Conservation (phyloP, 305 asterid genomes). For the Striga hermonthica region DNA sequence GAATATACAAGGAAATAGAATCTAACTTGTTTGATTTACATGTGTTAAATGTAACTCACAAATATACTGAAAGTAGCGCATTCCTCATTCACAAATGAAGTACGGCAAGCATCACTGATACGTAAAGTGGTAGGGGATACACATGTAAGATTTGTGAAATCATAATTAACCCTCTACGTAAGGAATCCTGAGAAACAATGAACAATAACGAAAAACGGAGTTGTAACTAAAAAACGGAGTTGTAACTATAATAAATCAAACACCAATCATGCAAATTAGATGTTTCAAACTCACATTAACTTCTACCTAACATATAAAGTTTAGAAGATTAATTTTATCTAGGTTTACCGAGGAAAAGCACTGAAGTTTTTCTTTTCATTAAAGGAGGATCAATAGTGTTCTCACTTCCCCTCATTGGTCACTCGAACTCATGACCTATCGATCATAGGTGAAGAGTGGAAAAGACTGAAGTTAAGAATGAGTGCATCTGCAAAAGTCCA, state of each 20-base stretch:
- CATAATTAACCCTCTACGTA: background rate
- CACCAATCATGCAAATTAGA: background rate
- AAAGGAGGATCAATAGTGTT: too few species aligned
- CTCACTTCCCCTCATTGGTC: too few species aligned
- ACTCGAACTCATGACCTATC: too few species aligned
- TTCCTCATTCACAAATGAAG: background rate
- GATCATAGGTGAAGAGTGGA: too few species aligned
- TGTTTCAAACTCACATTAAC: background rate
- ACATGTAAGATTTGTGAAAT: conserved; percentile 8
- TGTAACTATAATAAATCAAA: conserved; percentile 3
- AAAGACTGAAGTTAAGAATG: too few species aligned
- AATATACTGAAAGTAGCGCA: conserved; percentile 9
- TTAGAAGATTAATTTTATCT: conserved; percentile 18
- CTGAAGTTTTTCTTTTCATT: too few species aligned
- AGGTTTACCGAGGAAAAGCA: conserved; percentile 11
- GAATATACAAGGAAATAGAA: conserved; percentile 28
- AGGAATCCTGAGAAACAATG: conserved; percentile 13
- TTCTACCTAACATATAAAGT: background rate
- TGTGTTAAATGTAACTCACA: conserved; percentile 8
- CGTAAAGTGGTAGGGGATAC: conserved; percentile 1
- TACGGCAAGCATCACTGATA: background rate
- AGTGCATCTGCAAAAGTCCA: conserved; percentile 16
- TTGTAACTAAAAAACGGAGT: conserved; percentile 3
- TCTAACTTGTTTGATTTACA: background rate
- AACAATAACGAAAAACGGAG: background rate